A percentile compares a stretch with the other conserved stretches of the same genome.
phyloP scores from a whole-genome alignment of 495 filamentous ascomycete species.

The Penicillium pancosmium region DNA sequence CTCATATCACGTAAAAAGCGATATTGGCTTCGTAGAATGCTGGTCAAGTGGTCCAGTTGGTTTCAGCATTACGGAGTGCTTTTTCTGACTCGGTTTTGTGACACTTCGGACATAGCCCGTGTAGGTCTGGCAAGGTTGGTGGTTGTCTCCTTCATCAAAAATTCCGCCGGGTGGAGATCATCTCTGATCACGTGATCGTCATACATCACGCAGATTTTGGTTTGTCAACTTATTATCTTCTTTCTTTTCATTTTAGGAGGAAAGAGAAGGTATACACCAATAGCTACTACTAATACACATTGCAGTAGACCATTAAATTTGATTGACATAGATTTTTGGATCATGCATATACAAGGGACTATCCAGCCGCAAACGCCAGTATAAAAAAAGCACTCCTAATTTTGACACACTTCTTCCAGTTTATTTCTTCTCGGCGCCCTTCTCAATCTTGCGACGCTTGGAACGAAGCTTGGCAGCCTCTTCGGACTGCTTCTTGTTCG shows the following conservation, averaged over 20 bases:
- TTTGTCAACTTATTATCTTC: neutral
- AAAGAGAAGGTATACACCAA: neutral
- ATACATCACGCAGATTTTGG: neutral
- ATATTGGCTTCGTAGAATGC: neutral
- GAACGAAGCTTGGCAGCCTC: slow-evolving; percentile 72
- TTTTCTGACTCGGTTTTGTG: neutral
- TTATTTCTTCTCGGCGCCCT: slow-evolving; percentile 46
- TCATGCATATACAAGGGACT: slow-evolving; percentile 33
- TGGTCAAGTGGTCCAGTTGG: neutral
- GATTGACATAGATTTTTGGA: slow-evolving; percentile 25
- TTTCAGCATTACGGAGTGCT: slow-evolving; percentile 13
- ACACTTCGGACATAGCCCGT: neutral
- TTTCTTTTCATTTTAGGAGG: neutral
- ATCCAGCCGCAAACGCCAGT: slow-evolving; percentile 29
- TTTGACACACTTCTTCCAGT: slow-evolving; percentile 14
- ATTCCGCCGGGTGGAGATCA: slow-evolving; percentile 9
- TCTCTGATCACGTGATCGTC: slow-evolving; percentile 5
- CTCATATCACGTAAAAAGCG: slow-evolving; percentile 14
- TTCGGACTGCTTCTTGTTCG: slow-evolving; percentile 79
- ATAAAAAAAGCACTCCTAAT: slow-evolving; percentile 17
- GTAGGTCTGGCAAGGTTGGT: neutral
- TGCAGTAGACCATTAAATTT: slow-evolving; percentile 19
- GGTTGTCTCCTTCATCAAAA: slow-evolving; percentile 12
- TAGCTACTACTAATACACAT: neutral
- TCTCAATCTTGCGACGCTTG: slow-evolving; percentile 90